phyloP scores from a whole-genome alignment of 768 basidiomycete genomes.

The Asterophora parasitica region DNA sequence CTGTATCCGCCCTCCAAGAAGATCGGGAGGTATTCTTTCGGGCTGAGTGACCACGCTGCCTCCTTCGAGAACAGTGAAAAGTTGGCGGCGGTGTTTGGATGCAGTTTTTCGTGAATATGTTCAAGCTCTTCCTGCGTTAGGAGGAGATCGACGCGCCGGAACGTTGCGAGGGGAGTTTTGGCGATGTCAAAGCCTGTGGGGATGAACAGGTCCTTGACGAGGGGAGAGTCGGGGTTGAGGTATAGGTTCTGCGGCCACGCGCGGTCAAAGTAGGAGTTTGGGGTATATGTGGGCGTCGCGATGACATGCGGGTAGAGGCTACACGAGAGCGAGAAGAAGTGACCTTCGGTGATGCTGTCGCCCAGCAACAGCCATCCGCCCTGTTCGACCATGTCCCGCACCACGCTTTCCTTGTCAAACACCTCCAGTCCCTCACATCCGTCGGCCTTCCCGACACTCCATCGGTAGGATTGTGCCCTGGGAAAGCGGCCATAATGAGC shows the following conservation, averaged over 20 bases:
- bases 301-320: constrained; percentile 60
- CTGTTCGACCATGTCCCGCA: constrained; percentile 57
- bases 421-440: constrained; percentile 37
- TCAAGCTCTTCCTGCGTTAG: constrained; percentile 44
- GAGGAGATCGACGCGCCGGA: constrained; percentile 62
- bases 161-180: constrained; percentile 57
- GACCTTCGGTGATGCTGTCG: constrained; percentile 67
- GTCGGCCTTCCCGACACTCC: constrained; percentile 40
- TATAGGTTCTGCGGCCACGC: constrained; percentile 63
- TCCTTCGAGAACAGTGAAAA: constrained; percentile 54
- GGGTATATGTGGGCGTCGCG: constrained; percentile 58
- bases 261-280: constrained; percentile 52
- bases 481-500: constrained; percentile 52
- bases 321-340: constrained; percentile 72
- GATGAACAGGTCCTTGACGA: constrained; percentile 30
- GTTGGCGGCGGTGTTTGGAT: constrained; percentile 23
- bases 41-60: constrained; percentile 46
- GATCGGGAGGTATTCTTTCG: constrained; percentile 46
- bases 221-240: constrained; percentile 51
- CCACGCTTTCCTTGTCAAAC: constrained; percentile 37
- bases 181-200: constrained; percentile 52
- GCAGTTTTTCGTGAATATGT: constrained; percentile 35
- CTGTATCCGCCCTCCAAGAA: constrained; percentile 52
- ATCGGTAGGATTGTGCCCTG: constrained; percentile 44
- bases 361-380: constrained; percentile 69